Percentiles rank a stretch among this genome's conserved stretches.
phyloP scores from a whole-genome alignment of 75 land plant genomes.

The Isoetes taiwanensis region DNA sequence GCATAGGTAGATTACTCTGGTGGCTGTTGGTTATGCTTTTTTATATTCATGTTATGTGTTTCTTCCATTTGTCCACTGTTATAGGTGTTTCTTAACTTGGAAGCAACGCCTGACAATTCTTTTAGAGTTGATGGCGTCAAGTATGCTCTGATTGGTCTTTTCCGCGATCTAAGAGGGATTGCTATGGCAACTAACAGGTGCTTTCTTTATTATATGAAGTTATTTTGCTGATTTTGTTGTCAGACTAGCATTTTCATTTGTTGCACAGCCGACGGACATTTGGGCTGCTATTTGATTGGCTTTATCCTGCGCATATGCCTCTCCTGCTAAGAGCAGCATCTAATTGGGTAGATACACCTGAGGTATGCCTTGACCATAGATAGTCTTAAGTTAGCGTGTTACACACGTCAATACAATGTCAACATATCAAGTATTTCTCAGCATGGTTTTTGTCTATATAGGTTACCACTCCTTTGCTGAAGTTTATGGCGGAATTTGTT shows the following conservation, averaged over 20 bases:
- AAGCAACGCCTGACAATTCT: slow-evolving; percentile 66
- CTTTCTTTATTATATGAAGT: not conserved
- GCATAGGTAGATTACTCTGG: too few species aligned
- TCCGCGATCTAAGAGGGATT: slow-evolving; percentile 91
- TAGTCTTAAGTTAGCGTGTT: too few species aligned
- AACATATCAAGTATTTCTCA: too few species aligned
- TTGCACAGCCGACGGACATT: slow-evolving; percentile 65
- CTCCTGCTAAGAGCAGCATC: slow-evolving; percentile 63
- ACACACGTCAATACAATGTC: too few species aligned
- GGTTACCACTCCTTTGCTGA: slow-evolving; percentile 89
- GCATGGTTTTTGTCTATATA: slow-evolving; percentile 17
- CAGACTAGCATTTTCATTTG: not conserved
- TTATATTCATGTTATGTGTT: not conserved
- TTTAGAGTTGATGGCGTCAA: slow-evolving; percentile 77
- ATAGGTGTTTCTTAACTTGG: slow-evolving; percentile 62
- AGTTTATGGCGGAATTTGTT: slow-evolving; percentile 95
- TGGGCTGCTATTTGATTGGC: slow-evolving; percentile 92
- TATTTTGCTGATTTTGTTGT: not conserved
- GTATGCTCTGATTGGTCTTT: slow-evolving; percentile 77
- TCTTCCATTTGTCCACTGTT: not conserved
- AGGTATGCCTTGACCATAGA: slow-evolving; percentile 28
- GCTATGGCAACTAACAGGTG: slow-evolving; percentile 92
- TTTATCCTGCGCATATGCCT: slow-evolving; percentile 90
- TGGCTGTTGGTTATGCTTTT: not conserved
- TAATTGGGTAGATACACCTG: slow-evolving; percentile 84